A percentile compares a stretch with the other conserved stretches of the same genome.
Evolutionary conservation across 306 rosid species (phyloP).

Genomic region (Phaseolus lunatus): DNA sequence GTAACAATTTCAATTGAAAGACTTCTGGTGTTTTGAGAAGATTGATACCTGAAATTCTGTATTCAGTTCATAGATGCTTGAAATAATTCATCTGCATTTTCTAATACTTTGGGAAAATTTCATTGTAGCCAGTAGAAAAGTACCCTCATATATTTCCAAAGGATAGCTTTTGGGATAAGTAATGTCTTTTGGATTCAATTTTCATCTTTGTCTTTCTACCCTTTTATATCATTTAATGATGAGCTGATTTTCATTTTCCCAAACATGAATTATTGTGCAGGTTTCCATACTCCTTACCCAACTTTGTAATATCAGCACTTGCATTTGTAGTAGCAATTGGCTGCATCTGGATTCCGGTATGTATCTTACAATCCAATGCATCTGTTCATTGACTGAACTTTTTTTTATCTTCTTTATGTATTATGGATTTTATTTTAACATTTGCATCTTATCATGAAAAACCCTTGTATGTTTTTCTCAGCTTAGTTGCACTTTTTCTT

Average conservation of each 20-base stretch:
- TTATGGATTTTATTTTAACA: too few species aligned
- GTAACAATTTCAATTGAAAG: too few species aligned
- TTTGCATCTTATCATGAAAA: too few species aligned
- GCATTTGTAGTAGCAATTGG: constrained; percentile 36
- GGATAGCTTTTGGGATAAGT: constrained; percentile 74
- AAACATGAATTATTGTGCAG: constrained; percentile 41
- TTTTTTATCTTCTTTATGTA: too few species aligned
- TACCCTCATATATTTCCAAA: constrained; percentile 65
- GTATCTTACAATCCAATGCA: too few species aligned
- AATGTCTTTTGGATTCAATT: constrained; percentile 28
- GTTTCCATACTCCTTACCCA: constrained; percentile 56
- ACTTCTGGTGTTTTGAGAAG: too few species aligned
- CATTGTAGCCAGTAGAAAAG: constrained; percentile 78
- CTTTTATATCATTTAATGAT: background rate
- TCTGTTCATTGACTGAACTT: background rate
- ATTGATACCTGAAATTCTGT: background rate
- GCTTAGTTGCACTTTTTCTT: background rate
- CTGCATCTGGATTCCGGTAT: constrained; percentile 34
- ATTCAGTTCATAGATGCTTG: background rate
- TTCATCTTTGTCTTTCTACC: background rate
- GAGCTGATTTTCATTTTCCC: constrained; percentile 2
- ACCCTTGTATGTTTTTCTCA: too few species aligned
- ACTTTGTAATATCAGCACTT: constrained; percentile 46
- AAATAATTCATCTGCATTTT: background rate
- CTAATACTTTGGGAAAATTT: constrained; percentile 8